These are phyloP conservation scores for Phytophthora quininea DNA, from an alignment of 352 stramenopile species.

Conservation along the genomic window DNA sequence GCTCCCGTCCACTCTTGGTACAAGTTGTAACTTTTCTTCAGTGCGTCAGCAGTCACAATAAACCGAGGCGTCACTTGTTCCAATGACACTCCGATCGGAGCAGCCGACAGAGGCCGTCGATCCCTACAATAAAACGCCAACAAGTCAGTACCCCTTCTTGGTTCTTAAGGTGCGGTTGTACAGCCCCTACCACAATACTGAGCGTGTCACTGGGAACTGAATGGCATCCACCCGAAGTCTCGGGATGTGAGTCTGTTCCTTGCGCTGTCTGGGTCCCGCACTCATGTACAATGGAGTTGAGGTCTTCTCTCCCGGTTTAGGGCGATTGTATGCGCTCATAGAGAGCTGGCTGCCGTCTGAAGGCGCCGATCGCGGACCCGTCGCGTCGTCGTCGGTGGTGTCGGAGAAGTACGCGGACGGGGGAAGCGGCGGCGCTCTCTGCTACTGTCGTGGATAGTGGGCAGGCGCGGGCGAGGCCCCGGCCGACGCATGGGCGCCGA, in stretches of 20 bases:
- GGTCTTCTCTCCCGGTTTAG: not conserved
- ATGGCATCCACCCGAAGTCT: conserved; percentile 64
- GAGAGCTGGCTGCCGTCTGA: conserved; percentile 16
- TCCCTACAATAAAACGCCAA: conserved; percentile 44
- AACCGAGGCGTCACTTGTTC: conserved; percentile 60
- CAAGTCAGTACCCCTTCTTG: conserved; percentile 1
- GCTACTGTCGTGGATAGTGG: conserved; percentile 19
- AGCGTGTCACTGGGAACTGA: conserved; percentile 70
- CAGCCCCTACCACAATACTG: conserved; percentile 61
- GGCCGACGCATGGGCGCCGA: conserved; percentile 20
- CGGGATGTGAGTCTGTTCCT: not conserved
- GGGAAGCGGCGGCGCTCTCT: conserved; percentile 21
- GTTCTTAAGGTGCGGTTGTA: not conserved
- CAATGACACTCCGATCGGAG: conserved; percentile 42
- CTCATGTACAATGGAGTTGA: conserved; percentile 16
- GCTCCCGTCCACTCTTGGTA: conserved; percentile 19
- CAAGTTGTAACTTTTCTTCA: conserved; percentile 59
- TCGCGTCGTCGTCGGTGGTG: conserved; percentile 70
- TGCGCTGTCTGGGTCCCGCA: conserved; percentile 14
- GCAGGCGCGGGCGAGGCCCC: conserved; percentile 15
- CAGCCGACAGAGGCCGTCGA: conserved; percentile 54
- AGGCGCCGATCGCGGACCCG: not conserved
- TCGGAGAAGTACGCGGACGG: conserved; percentile 76
- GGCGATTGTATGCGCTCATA: conserved; percentile 20
- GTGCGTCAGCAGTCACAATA: conserved; percentile 36